These are phyloP conservation scores for Nannochloropsis salina DNA, from an alignment of 108 stramenopile genomes.

Conservation along the genomic window DNA sequence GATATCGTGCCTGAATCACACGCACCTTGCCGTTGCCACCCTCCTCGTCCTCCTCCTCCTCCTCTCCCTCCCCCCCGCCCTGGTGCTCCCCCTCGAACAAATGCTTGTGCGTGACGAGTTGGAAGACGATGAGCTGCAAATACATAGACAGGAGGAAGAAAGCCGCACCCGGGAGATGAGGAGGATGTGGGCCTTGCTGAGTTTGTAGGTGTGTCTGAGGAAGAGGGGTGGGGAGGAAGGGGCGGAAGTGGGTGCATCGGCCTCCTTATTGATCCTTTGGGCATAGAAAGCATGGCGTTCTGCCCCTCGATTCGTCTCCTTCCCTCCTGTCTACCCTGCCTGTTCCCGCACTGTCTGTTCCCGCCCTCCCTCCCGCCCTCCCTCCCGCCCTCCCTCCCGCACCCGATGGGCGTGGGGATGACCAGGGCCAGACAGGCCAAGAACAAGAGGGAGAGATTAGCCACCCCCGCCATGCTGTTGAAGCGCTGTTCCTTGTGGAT, in stretches of 20 bases:
- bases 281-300: background rate
- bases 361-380: background rate
- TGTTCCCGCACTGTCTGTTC: background rate
- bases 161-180: slow-evolving; percentile 72
- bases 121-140: slow-evolving; percentile 77
- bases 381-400: background rate
- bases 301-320: background rate
- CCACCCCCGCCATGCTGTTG: slow-evolving; percentile 29
- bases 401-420: slow-evolving; percentile 71
- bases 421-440: slow-evolving; percentile 72
- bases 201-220: slow-evolving; percentile 52
- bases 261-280: background rate
- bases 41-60: background rate
- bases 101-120: slow-evolving; percentile 77
- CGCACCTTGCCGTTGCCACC: background rate
- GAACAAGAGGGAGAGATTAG: slow-evolving; percentile 38
- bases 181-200: slow-evolving; percentile 63
- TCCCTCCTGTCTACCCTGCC: background rate
- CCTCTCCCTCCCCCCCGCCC: background rate
- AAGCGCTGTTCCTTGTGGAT: slow-evolving; percentile 68
- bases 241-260: background rate
- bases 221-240: background rate
- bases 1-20: no score
- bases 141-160: slow-evolving; percentile 81
- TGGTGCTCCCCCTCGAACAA: slow-evolving; percentile 64